Evolutionary conservation across 1,139 yeast genomes (phyloP).

Genomic region (Geotrichum macrosporum): DNA sequence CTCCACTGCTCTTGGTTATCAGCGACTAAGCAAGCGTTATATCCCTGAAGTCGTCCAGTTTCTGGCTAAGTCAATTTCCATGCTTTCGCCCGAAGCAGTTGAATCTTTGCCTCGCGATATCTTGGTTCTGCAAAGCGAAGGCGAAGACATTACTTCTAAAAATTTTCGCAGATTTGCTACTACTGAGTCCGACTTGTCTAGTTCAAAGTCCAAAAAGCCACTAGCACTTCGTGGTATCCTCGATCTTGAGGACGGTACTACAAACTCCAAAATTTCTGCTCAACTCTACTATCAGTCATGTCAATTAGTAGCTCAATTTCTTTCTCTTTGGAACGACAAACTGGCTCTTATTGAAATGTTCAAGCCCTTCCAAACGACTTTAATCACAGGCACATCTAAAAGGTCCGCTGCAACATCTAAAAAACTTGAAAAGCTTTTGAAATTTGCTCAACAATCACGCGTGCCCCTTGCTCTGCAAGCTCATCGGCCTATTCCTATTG

Average conservation of each 20-base stretch:
- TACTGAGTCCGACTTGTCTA: conserved; percentile 3
- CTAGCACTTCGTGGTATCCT: conserved; percentile 17
- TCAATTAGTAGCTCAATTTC: conserved; percentile 11
- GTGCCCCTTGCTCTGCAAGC: conserved; percentile 76
- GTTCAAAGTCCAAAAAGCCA: conserved; percentile 4
- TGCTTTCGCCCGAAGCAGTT: conserved; percentile 20
- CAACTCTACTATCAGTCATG: conserved; percentile 16
- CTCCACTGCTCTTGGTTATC: conserved; percentile 64
- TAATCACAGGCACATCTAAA: conserved; percentile 14
- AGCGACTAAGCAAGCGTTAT: conserved; percentile 70
- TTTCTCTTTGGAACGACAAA: conserved; percentile 58
- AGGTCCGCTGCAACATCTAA: conserved; percentile 17
- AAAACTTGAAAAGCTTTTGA: conserved; percentile 49
- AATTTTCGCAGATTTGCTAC: conserved; percentile 17
- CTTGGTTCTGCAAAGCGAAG: conserved; percentile 13
- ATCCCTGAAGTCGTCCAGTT: conserved; percentile 73
- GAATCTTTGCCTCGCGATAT: conserved; percentile 19
- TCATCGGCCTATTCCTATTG: conserved; percentile 82
- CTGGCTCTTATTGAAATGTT: conserved; percentile 59
- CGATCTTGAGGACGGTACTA: conserved; percentile 3
- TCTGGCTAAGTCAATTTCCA: conserved; percentile 39
- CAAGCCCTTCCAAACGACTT: conserved; percentile 37
- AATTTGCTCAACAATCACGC: conserved; percentile 51
- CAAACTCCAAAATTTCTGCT: conserved; percentile 7
- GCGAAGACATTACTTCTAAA: conserved; percentile 12